Base-by-base conservation (phyloP, 208 protist genomes). In the Leishmania mexicana region DNA sequence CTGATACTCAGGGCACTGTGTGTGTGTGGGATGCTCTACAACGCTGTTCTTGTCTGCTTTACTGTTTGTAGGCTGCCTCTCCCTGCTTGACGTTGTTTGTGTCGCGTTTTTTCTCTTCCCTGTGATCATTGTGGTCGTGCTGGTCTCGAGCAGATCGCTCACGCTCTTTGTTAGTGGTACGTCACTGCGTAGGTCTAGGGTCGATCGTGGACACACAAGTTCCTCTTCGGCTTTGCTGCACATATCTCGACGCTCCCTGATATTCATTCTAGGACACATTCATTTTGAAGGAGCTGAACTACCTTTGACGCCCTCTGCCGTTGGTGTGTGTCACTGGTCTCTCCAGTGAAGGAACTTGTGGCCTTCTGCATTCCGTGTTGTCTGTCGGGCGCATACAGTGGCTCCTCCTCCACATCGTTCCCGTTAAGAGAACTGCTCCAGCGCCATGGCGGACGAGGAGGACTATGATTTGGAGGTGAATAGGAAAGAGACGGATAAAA, bases 381-480 rank as follows among this genome's bases (percentile, higher is more conserved):
- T 35, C 31, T 68, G 13, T 19, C 15, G 0, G 10, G 3, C 10
- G n/a, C 62, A 68, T 4, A 40, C 42, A 7, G 5, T 35, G 42
- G 73, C 15, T 28, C 1, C 35, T 47, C 35, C n/a, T 28, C 1
- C 51, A 13, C 4, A 4, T 0, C 3, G 7, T 58, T 58, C 1
- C 51, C 53, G 3, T 28, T 53, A 64, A 35, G 45, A 62, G 49
- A n/a, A 58, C 15, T 31, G 47, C 47, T 17, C 42, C n/a, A 6
- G 24, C 47, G 40, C n/a, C 6, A 92, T 93, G 89, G 88, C 85
- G 38, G 89, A 95, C 45, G 92, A 91, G 28, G 88, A 94, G 54
- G 81, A 89, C 31, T 83, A 80, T 65, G 93, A 94, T 35, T 71
- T 85, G 0, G 87, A 91, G 51, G 83, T 87, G 60, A 77, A 91